Evolutionary conservation across 1,139 yeast genomes (phyloP).

Genomic region (Pichiaceae sp.): DNA sequence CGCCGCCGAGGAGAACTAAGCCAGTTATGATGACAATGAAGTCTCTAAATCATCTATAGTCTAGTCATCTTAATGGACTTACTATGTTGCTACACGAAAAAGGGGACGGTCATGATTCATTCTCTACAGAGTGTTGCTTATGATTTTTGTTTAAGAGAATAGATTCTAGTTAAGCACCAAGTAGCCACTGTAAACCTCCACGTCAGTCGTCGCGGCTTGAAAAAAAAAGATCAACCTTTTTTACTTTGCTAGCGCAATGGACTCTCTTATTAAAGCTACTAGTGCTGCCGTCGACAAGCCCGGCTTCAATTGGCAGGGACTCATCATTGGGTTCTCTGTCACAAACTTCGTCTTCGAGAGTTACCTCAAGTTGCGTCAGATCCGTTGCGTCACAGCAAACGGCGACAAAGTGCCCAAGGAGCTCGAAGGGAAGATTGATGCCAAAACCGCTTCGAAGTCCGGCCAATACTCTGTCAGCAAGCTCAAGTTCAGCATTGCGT

Average conservation of each 20-base stretch:
- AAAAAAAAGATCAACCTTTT: too few species aligned
- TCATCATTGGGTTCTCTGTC: slow-evolving; percentile 66
- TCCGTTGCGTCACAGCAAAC: slow-evolving; percentile 46
- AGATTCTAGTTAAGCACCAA: neutral
- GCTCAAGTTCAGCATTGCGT: slow-evolving; percentile 56
- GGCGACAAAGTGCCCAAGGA: slow-evolving; percentile 52
- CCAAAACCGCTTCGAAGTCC: slow-evolving; percentile 69
- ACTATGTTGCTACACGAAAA: neutral
- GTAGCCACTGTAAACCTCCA: neutral
- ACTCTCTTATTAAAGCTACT: slow-evolving; percentile 24
- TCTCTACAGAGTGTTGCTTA: neutral
- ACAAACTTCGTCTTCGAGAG: slow-evolving; percentile 72
- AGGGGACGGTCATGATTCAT: neutral
- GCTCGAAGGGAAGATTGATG: slow-evolving; percentile 55
- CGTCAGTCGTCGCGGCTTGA: too few species aligned
- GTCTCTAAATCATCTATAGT: neutral
- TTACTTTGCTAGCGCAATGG: slow-evolving; percentile 10
- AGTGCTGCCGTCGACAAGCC: slow-evolving; percentile 38
- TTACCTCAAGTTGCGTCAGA: slow-evolving; percentile 71
- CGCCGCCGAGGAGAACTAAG: slow-evolving; percentile 71
- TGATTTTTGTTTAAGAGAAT: neutral
- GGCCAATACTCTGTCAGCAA: slow-evolving; percentile 81
- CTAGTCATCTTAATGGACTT: slow-evolving; percentile 1
- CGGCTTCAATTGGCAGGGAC: slow-evolving; percentile 66
- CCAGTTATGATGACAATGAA: neutral